Conservation (phyloP, 164 flowering plant genomes). For the Kingdonia uniflora region DNA sequence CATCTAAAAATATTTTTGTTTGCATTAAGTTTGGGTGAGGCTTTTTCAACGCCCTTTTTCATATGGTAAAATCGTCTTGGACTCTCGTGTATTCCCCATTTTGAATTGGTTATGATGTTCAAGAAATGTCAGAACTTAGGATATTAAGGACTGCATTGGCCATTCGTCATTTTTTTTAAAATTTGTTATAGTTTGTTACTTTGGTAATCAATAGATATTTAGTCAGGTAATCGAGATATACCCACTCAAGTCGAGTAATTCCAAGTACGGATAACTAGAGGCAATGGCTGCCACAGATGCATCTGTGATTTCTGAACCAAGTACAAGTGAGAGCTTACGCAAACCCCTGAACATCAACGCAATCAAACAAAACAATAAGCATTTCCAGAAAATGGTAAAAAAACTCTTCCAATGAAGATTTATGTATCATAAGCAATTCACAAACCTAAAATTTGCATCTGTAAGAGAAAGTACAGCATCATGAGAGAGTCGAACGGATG, state of each 20-base stretch:
- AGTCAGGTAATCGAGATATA: conserved; percentile 8
- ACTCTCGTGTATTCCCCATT: no score
- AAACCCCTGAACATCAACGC: conserved; percentile 43
- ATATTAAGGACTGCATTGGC: no score
- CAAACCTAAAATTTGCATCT: conserved; percentile 79
- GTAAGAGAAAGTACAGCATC: conserved; percentile 75
- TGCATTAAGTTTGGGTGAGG: no score
- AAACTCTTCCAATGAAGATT: neutral
- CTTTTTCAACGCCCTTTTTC: no score
- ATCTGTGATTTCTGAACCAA: conserved; percentile 89
- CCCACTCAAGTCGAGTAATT: conserved; percentile 96
- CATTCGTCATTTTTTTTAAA: no score
- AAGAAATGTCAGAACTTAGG: no score
- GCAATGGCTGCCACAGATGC: conserved; percentile 97
- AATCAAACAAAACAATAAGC: neutral
- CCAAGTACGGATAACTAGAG: conserved; percentile 62
- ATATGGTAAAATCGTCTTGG: no score
- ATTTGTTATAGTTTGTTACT: no score
- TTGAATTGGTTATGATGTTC: no score
- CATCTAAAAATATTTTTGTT: no score
- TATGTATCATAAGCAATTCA: neutral
- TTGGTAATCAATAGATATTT: neutral
- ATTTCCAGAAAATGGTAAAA: neutral
- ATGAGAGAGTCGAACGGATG: conserved; percentile 69
- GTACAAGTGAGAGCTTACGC: conserved; percentile 91